These are phyloP conservation scores for Ustulina deusta DNA, from an alignment of 2,329 filamentous ascomycete species.

Conservation along the genomic window DNA sequence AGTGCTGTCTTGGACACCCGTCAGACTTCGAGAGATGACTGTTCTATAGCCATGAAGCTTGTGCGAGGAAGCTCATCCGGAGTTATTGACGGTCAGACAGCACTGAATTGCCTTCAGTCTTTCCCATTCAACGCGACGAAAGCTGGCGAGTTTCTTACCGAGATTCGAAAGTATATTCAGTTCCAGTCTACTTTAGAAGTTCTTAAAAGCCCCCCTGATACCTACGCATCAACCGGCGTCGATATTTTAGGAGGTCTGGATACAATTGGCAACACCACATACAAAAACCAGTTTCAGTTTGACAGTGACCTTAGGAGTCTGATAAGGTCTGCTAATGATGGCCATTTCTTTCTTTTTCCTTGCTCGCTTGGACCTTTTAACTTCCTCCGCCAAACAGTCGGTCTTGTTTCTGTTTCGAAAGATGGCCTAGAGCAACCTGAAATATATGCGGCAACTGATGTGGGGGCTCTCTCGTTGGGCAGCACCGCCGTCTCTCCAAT, in stretches of 20 bases:
- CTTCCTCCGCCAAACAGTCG: constrained; percentile 13
- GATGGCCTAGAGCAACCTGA: constrained; percentile 19
- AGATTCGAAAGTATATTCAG: constrained; percentile 29
- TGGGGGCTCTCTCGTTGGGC: constrained; percentile 4
- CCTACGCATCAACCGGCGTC: constrained; percentile 18
- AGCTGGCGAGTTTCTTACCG: constrained; percentile 15
- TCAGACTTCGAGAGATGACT: constrained; percentile 10
- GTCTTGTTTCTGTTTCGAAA: constrained; percentile 18
- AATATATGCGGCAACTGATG: constrained; percentile 16
- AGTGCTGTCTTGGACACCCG: neutral
- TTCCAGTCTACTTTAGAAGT: constrained; percentile 32
- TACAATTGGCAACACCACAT: constrained; percentile 19
- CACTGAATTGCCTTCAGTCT: constrained; percentile 19
- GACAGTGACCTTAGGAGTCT: constrained; percentile 14
- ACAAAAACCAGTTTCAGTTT: constrained; percentile 28
- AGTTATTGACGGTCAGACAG: constrained; percentile 24
- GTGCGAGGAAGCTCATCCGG: constrained; percentile 3
- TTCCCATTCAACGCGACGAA: constrained; percentile 12
- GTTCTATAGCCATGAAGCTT: constrained; percentile 15
- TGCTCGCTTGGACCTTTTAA: constrained; percentile 19
- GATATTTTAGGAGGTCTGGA: constrained; percentile 30
- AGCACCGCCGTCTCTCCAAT: constrained; percentile 8
- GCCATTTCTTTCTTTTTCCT: constrained; percentile 24
- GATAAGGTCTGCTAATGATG: constrained; percentile 26
- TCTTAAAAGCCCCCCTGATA: constrained; percentile 22